Base-by-base conservation (phyloP, 148 eudicot species). In the Chenopodium album region DNA sequence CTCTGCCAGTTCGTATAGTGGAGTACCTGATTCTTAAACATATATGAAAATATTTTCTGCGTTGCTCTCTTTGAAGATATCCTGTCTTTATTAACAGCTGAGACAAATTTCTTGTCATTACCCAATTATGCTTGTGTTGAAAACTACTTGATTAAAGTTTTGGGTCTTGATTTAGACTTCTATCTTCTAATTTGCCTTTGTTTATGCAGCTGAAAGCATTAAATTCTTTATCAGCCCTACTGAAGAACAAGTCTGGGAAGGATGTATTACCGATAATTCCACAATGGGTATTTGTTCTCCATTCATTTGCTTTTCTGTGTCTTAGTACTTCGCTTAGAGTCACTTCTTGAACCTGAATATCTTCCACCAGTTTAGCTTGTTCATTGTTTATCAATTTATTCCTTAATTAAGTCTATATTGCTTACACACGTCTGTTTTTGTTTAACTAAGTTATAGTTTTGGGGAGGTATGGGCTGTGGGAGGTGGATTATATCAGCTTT, bases 141-240 rank as follows among this genome's bases (percentile, higher is more conserved):
- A 44, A 26, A 31, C 4, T 47, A 6, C 29, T 75, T 50, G n/a
- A 50, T 13, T 47, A 9, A 32, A 23, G 70, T 16, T 4, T 48
- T 73, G 41, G 22, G 17, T 74, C n/a, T 50, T 52, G 41, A 71
- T 69, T 4, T 56, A 47, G 29, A 68, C 13, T 32, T 12, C 50
- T 34, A 9, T 56, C 4, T 46, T 71, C 76, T 83, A 60, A 78
- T 13, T 32, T 73, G n/a, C 65, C 73, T 69, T 71, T 86, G 62
- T 72, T 85, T 83, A 70, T 80, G 66, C 94, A 95, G 99, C 88
- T 95, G 73, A 93, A 95, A 90, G 98, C 99, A 50, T 88, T 95
- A 82, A 77, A 90, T 85, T 87, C 95, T 76, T 84, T 95, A 79
- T 90, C 95, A 75, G 75, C 70, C 54, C 83, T 93, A 64, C 86